Percentiles rank a stretch among this genome's conserved stretches.
These are phyloP conservation scores for Micractinium conductrix DNA, from an alignment of 139 green algal species.

Conservation along the genomic window DNA sequence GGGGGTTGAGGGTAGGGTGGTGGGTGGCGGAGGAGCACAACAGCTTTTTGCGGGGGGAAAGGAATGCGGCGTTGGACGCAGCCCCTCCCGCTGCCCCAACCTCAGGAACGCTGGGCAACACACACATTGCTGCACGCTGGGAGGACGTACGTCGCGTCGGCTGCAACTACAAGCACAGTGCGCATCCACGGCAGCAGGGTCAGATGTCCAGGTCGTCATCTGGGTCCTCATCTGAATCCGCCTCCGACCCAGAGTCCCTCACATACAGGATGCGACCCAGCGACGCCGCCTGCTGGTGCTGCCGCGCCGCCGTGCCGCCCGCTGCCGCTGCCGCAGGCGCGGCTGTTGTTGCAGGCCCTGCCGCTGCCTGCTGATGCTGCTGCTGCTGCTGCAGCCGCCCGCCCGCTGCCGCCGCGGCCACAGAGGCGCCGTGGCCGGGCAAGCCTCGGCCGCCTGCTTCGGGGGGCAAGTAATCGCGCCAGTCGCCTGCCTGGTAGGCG, in stretches of 20 bases:
- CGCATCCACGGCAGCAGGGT: too few relatives aligned
- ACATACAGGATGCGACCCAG: slow-evolving; percentile 84
- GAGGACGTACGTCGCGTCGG: too few relatives aligned
- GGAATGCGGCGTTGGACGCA: too few relatives aligned
- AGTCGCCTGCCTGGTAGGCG: slow-evolving; percentile 53
- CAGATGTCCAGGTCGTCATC: slow-evolving; percentile 86
- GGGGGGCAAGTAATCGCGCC: slow-evolving; percentile 66
- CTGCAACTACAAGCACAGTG: too few relatives aligned
- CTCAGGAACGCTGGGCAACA: too few relatives aligned
- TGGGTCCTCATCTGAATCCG: slow-evolving; percentile 83
- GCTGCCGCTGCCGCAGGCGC: neutral
- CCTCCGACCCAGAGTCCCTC: slow-evolving; percentile 73
- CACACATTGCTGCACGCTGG: too few relatives aligned
- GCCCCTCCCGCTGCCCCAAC: too few relatives aligned
- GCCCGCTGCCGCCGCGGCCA: neutral
- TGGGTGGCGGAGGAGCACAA: too few relatives aligned
- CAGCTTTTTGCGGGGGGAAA: too few relatives aligned
- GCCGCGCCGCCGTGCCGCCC: neutral
- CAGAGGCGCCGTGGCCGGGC: too few relatives aligned
- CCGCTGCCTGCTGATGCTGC: neutral
- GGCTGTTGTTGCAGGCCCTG: neutral
- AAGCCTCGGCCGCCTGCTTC: slow-evolving; percentile 64
- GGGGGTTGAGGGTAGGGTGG: too few relatives aligned
- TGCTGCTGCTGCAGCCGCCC: neutral
- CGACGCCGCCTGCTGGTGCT: neutral